Evolutionary conservation across 768 basidiomycete species (phyloP).

Genomic region (Trametes coccinea): DNA sequence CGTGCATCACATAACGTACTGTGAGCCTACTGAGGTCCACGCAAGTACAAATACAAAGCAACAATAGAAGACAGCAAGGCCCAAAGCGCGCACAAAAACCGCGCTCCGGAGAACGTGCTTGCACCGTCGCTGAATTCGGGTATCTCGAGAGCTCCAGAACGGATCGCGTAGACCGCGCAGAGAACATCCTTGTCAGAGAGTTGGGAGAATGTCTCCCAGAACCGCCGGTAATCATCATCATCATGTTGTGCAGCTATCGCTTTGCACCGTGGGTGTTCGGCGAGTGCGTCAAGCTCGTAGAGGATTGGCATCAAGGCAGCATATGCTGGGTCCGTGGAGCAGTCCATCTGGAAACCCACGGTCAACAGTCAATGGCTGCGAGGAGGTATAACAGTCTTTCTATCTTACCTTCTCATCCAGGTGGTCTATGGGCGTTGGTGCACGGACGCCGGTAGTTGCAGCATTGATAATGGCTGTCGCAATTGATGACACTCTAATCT

Average conservation of each 20-base stretch:
- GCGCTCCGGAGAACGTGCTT: not conserved
- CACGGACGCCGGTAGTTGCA: not conserved
- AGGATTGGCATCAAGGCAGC: conserved; percentile 6
- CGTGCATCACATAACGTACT: too few species aligned
- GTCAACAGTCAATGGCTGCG: not conserved
- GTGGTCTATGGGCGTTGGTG: not conserved
- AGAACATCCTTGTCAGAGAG: conserved; percentile 13
- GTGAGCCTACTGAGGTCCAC: not conserved
- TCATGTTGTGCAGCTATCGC: conserved; percentile 5
- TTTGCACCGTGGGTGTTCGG: not conserved
- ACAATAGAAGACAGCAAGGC: not conserved
- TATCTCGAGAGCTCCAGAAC: conserved; percentile 2
- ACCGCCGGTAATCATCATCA: conserved; percentile 10
- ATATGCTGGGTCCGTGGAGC: conserved; percentile 1
- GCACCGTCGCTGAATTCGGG: not conserved
- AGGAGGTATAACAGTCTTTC: not conserved
- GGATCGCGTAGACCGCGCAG: conserved; percentile 15
- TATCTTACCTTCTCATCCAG: not conserved
- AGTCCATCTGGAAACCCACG: not conserved
- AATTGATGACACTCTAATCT: not conserved
- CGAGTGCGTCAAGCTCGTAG: conserved; percentile 5
- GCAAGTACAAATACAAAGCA: not conserved
- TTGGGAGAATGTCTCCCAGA: conserved; percentile 19
- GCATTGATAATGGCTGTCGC: not conserved
- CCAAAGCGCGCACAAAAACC: conserved; percentile 2